Percentiles rank a stretch among this genome's conserved stretches.
Conservation (phyloP, 2,329 filamentous ascomycete species). For the Diaporthe helianthi region DNA sequence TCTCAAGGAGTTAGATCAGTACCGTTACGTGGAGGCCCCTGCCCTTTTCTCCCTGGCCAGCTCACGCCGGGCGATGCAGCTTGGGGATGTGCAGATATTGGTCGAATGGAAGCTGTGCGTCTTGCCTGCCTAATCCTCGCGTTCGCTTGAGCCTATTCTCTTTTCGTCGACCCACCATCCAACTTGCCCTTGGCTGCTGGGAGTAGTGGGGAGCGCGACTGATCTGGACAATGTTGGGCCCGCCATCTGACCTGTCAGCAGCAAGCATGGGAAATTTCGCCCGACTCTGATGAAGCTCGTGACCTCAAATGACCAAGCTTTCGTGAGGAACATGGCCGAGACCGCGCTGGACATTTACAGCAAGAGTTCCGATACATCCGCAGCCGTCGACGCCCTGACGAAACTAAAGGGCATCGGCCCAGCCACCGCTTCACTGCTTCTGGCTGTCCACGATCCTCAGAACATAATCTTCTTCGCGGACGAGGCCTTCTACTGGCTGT, state of each 20-base stretch:
- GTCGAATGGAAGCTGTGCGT: conserved; percentile 77
- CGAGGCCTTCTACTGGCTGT: conserved; percentile 77
- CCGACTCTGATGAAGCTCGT: conserved; percentile 67
- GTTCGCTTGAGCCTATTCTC: conserved; percentile 1
- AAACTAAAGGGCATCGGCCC: conserved; percentile 78
- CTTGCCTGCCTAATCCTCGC: conserved; percentile 12
- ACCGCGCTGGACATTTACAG: conserved; percentile 58
- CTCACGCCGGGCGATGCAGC: conserved; percentile 52
- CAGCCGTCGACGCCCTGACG: conserved; percentile 61
- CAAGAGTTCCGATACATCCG: conserved; percentile 43
- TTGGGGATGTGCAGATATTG: conserved; percentile 65
- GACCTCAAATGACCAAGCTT: conserved; percentile 62
- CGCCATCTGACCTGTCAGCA: conserved; percentile 43
- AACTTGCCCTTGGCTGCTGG: background rate
- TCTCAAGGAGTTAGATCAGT: conserved; percentile 64
- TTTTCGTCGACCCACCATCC: conserved; percentile 2
- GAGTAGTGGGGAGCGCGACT: conserved; percentile 4
- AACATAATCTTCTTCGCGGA: conserved; percentile 79
- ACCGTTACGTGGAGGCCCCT: conserved; percentile 64
- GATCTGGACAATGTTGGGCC: conserved; percentile 12
- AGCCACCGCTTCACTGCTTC: conserved; percentile 77
- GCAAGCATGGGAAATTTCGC: conserved; percentile 67
- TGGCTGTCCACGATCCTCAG: conserved; percentile 68
- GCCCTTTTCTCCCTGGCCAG: conserved; percentile 49
- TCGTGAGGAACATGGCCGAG: conserved; percentile 56